Percentiles rank a stretch among this genome's conserved stretches.
phyloP scores from a whole-genome alignment of 2,329 filamentous ascomycete species.

The Talaromyces albobiverticillius region DNA sequence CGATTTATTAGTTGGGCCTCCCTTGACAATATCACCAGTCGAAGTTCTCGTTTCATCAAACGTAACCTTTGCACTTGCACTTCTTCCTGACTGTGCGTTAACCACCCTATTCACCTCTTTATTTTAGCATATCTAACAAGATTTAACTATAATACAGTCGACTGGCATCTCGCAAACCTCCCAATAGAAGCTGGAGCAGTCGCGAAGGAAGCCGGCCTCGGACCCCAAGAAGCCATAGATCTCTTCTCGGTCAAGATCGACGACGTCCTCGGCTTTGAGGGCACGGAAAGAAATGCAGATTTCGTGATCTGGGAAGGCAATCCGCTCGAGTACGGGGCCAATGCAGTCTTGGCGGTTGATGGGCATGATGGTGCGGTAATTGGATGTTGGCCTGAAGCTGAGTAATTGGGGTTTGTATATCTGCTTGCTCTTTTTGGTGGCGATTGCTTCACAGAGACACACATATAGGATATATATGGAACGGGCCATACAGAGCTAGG shows the following conservation, averaged over 20 bases:
- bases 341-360: slow-evolving; percentile 14
- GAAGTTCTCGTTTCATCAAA: slow-evolving; percentile 41
- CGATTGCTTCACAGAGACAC: too few relatives aligned
- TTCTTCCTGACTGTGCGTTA: slow-evolving; percentile 13
- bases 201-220: slow-evolving; percentile 13
- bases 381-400: slow-evolving; percentile 15
- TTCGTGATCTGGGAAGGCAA: slow-evolving; percentile 46
- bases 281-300: slow-evolving; percentile 30
- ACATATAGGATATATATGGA: too few relatives aligned
- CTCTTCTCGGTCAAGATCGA: slow-evolving; percentile 44
- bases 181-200: slow-evolving; percentile 23
- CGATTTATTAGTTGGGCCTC: slow-evolving; percentile 41
- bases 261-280: slow-evolving; percentile 36
- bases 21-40: slow-evolving; percentile 39
- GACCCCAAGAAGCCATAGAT: slow-evolving; percentile 27
- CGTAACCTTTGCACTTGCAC: slow-evolving; percentile 20
- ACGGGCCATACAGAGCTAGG: too few relatives aligned
- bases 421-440: too few relatives aligned
- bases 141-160: slow-evolving; percentile 15
- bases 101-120: neutral
- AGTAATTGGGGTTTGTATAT: neutral
- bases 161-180: slow-evolving; percentile 41
- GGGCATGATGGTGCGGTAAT: slow-evolving; percentile 6
- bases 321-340: slow-evolving; percentile 31
- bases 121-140: neutral